A percentile compares a stretch with the other conserved stretches of the same genome.
These are phyloP conservation scores for Peronospora tabacina DNA, from an alignment of 352 stramenopile species.

Conservation along the genomic window DNA sequence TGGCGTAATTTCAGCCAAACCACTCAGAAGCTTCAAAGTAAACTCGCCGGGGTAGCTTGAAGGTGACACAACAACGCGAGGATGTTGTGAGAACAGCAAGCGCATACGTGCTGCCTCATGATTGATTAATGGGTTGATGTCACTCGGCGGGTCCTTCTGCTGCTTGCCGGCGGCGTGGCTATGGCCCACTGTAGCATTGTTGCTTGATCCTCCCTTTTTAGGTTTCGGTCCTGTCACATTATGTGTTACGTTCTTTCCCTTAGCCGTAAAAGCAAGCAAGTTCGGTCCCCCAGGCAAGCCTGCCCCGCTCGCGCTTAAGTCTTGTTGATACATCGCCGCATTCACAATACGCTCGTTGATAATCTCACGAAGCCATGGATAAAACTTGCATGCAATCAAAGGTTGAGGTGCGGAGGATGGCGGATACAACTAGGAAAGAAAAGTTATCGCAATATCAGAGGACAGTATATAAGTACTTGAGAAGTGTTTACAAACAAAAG, in stretches of 20 bases:
- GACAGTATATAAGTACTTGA: slow-evolving; percentile 2
- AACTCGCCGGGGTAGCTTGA: slow-evolving; percentile 62
- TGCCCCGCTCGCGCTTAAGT: slow-evolving; percentile 19
- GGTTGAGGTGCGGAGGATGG: slow-evolving; percentile 56
- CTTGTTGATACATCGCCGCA: slow-evolving; percentile 53
- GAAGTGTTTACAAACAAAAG: background rate
- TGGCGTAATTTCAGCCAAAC: slow-evolving; percentile 46
- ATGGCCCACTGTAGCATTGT: slow-evolving; percentile 10
- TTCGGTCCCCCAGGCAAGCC: slow-evolving; percentile 8
- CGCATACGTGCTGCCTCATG: slow-evolving; percentile 52
- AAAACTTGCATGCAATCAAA: slow-evolving; percentile 80
- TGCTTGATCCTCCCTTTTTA: slow-evolving; percentile 18
- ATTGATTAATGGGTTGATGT: slow-evolving; percentile 44
- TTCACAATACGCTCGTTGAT: slow-evolving; percentile 73
- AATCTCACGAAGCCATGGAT: slow-evolving; percentile 83
- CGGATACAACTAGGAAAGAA: slow-evolving; percentile 58
- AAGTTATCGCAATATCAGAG: slow-evolving; percentile 1
- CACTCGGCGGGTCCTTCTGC: slow-evolving; percentile 30
- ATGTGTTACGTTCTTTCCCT: slow-evolving; percentile 31
- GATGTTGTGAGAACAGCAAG: slow-evolving; percentile 41
- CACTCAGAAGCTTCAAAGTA: slow-evolving; percentile 57
- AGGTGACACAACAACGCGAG: slow-evolving; percentile 30
- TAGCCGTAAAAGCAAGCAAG: slow-evolving; percentile 27
- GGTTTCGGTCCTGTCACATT: slow-evolving; percentile 19
- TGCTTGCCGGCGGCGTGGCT: slow-evolving; percentile 25